Conservation (phyloP, 73 alveolate genomes). For the Tetrahymena malaccensis region DNA sequence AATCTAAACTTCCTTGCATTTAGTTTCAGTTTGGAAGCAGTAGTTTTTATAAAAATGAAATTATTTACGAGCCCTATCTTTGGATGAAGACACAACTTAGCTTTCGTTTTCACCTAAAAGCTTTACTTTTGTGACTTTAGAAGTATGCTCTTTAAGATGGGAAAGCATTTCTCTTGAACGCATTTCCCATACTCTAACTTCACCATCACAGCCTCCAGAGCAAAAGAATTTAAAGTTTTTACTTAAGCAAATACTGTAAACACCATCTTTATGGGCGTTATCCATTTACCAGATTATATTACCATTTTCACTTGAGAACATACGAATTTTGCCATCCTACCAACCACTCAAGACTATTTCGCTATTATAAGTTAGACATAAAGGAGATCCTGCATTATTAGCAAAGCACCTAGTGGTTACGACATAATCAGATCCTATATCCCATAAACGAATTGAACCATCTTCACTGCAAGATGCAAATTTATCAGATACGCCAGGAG, state of each 20-base stretch:
- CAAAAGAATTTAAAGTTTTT: slow-evolving; percentile 72
- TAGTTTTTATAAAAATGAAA: slow-evolving; percentile 44
- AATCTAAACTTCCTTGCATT: too few relatives aligned
- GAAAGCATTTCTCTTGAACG: slow-evolving; percentile 89
- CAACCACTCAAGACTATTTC: slow-evolving; percentile 92
- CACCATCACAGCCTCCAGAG: slow-evolving; percentile 93
- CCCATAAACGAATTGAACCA: slow-evolving; percentile 94
- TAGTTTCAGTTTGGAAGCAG: too few relatives aligned
- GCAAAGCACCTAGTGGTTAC: slow-evolving; percentile 79
- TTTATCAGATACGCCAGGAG: slow-evolving; percentile 83
- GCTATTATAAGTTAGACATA: slow-evolving; percentile 77
- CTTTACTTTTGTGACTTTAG: slow-evolving; percentile 82
- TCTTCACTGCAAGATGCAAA: slow-evolving; percentile 91
- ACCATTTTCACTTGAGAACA: slow-evolving; percentile 77
- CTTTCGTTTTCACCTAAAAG: slow-evolving; percentile 77
- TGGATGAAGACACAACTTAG: slow-evolving; percentile 75
- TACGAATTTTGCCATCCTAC: slow-evolving; percentile 87
- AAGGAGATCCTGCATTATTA: slow-evolving; percentile 69
- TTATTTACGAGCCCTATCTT: slow-evolving; percentile 71
- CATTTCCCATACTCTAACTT: slow-evolving; percentile 93
- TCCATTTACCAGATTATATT: slow-evolving; percentile 92
- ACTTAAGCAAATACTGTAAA: slow-evolving; percentile 72
- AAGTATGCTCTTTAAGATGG: slow-evolving; percentile 90
- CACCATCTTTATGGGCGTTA: slow-evolving; percentile 95
- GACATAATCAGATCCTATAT: slow-evolving; percentile 74